phyloP scores from a whole-genome alignment of 1,284 basidiomycete genomes.

The Cryptococcus sp. region DNA sequence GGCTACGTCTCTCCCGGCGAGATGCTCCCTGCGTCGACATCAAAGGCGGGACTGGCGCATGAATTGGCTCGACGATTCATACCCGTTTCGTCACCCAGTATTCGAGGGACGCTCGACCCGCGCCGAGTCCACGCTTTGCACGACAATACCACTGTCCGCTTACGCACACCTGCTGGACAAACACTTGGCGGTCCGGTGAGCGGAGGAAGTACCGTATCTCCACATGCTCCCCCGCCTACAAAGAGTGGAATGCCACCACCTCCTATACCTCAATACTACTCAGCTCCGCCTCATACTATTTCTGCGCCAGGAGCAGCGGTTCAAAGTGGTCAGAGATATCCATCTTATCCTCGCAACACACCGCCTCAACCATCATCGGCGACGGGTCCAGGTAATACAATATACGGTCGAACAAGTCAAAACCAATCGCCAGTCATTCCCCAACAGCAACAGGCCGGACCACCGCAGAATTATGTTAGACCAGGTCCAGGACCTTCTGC shows the following conservation, averaged over 20 bases:
- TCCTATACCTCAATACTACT: conserved; percentile 10
- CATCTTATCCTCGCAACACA: too few species aligned
- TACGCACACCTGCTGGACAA: conserved; percentile 9
- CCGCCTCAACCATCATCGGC: too few species aligned
- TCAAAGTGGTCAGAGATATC: too few species aligned
- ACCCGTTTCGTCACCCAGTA: conserved; percentile 25
- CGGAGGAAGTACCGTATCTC: conserved; percentile 1
- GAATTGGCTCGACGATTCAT: conserved; percentile 30
- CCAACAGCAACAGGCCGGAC: neutral
- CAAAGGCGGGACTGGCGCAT: conserved; percentile 36
- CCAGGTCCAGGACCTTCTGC: conserved; percentile 32
- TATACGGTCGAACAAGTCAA: neutral
- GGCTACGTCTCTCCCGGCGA: conserved; percentile 18
- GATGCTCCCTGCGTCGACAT: conserved; percentile 8
- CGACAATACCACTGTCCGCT: conserved; percentile 36
- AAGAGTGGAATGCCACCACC: conserved; percentile 20
- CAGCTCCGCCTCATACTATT: conserved; percentile 17
- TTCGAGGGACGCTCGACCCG: conserved; percentile 47
- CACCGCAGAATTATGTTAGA: conserved; percentile 13
- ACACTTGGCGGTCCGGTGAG: conserved; percentile 3
- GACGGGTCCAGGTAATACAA: neutral
- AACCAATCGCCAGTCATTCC: conserved; percentile 4
- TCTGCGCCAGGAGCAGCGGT: neutral
- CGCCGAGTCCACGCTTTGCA: conserved; percentile 43
- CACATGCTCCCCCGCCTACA: conserved; percentile 7